Base-by-base conservation (phyloP, 2,329 filamentous ascomycete genomes). In the Ophiosphaerella narmari region DNA sequence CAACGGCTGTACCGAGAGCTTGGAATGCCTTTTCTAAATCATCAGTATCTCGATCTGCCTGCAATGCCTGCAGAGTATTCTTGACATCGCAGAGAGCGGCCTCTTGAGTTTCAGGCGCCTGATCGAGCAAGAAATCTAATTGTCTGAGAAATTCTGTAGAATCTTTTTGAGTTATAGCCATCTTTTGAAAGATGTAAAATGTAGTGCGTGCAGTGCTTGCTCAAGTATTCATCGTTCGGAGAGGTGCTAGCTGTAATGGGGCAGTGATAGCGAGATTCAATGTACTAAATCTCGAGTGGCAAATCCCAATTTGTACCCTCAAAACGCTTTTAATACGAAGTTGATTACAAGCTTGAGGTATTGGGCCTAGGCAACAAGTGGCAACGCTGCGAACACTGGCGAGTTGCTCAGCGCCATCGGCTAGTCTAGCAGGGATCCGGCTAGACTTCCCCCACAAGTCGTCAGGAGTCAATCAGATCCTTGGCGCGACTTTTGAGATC, bases 1-100 rank as follows among this genome's bases (percentile, higher is more conserved):
- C 71, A 31, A 68, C 67, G 34, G 67, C 68, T 23, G 68, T 73
- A 26, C 66, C 71, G 11, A 73, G 48, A 36, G 63, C 40, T 39
- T 69, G 59, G 23, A 67, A 44, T 43, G 55, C 54, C 21, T 53
- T 59, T 43, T 66, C 60, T 31, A 47, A 46, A 13, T 42, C 41
- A 26, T 54, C 54, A 21, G 43, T 24, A 32, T 60, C 49, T 18
- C 46, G 48, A 23, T 52, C 40, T 18, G 42, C 29, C 11, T 35
- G 44, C 7, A 63, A 53, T 18, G 47, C 46, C 38, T 47, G 50
- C 26, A 69, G 52, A 44, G 53, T 48, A 29, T 43, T 48, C 21
- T 55, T 48, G 26, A 66, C 41, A n/a, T 55, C 48, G 33, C 39
- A 43, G 21, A 64, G 54, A 42, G 43, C 47, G 47, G 58, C 40